Base-by-base conservation (phyloP, 169 alveolate species). In the Plasmodium relictum region DNA sequence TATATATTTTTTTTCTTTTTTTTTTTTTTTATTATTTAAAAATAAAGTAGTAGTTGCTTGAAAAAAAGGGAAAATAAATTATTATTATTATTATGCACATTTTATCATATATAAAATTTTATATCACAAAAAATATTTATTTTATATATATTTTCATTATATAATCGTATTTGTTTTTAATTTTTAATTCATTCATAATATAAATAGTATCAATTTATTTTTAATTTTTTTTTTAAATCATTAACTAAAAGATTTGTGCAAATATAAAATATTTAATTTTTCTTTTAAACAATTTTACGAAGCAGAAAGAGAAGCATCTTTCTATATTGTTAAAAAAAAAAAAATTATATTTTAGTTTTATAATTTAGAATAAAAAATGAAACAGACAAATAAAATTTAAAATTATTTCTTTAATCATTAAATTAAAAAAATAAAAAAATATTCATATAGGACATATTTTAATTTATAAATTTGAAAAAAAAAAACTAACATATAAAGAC, bases 101-200 rank as follows among this genome's bases (percentile, higher is more conserved):
- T 50, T 18, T 73, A 22, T 54, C 59, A 42, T 58, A 66, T 74
- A 74, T 74, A 58, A 22, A 12, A 45, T 39, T 48, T 56, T 56
- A 59, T 52, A 45, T 22, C 22, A 50, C 52, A 50, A 20, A 74
- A 31, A 62, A 72, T 72, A 52, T 61, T 16, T 58, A 72, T 54
- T 54, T 65, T 54, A 73, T 24, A 73, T 31, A 37, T 44, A 54
- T 73, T 56, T 39, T 73, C 24, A 73, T 74, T 59, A 74, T 74
- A 58, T 74, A 56, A 73, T 74, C 12, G 37, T 44, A 59, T 74
- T 74, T 74, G 88, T 74, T 74, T 42, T 74, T 31, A 74, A 59
- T 14, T 74, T 74, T 74, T 74, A 74, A 74, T 74, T 74, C 73
- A 59, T 74, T 74, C 88, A 56, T 74, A 74, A 74, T 74, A 59